A percentile compares a stretch with the other conserved stretches of the same genome.
Conservation (phyloP, 495 filamentous ascomycete genomes). For the Aspergillus steynii region DNA sequence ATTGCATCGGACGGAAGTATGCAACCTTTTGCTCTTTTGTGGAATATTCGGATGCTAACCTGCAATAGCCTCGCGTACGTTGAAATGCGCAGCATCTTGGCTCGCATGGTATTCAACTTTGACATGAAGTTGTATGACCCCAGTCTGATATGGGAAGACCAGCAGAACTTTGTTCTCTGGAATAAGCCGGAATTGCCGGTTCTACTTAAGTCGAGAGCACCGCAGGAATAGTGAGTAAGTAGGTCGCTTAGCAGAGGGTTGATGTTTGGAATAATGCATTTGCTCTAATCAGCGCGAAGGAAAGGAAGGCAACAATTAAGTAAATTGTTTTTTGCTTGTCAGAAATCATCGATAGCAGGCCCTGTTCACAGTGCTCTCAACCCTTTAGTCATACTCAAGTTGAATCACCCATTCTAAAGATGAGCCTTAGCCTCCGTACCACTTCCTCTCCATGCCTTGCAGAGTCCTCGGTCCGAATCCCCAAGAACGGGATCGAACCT, state of each 20-base stretch:
- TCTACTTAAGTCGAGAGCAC: neutral
- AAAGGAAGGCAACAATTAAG: too few species aligned
- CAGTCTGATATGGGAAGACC: neutral
- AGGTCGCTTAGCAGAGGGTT: neutral
- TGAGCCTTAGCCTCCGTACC: too few species aligned
- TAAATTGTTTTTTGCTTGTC: too few species aligned
- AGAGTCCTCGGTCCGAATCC: neutral
- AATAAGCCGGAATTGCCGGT: neutral
- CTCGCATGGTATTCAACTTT: constrained; percentile 45
- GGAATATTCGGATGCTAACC: neutral
- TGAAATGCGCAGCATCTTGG: constrained; percentile 43
- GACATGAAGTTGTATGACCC: constrained; percentile 30
- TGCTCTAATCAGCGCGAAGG: too few species aligned
- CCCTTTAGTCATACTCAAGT: too few species aligned
- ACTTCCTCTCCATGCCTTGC: neutral
- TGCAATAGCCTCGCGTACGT: constrained; percentile 36
- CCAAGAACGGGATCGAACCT: neutral
- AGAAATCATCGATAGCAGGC: too few species aligned
- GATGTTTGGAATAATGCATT: too few species aligned
- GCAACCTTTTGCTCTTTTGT: constrained; percentile 10
- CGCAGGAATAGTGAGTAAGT: neutral
- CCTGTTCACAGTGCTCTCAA: too few species aligned
- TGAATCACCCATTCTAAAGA: neutral
- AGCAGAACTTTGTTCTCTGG: neutral
- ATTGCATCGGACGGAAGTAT: constrained; percentile 62